Base-by-base conservation (phyloP, 108 stramenopile genomes). In the Asterionellopsis glacialis region DNA sequence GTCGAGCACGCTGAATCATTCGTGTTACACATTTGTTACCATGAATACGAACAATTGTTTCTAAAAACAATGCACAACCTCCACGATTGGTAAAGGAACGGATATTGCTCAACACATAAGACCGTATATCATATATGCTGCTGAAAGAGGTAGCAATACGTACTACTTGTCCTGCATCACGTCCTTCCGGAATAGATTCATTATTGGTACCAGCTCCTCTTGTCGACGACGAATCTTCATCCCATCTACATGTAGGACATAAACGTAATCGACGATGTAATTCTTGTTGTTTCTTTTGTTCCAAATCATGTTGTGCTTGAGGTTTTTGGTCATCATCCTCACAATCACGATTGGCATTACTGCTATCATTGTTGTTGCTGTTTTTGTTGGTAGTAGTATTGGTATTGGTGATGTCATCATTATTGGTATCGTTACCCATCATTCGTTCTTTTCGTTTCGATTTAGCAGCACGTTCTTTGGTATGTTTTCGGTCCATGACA, bases 1-100 rank as follows among this genome's bases (percentile, higher is more conserved):
- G 33, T 53, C 41, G 18, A 9, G 18, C 48, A n/a, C 45, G 21
- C 15, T 13, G 53, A 18, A 72, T 41, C 61, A 78, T 58, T 5
- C 68, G 61, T 39, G 44, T 40, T 10, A 78, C 61, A 33, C 64
- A 63, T 0, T 54, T 49, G 47, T 58, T 57, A 23, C 91, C 85
- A 55, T 88, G 84, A 67, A 87, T 85, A 40, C 77, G 66, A 43
- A 83, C 24, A 60, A 93, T 74, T 0, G 81, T 84, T 56, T 93
- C 91, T 49, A 93, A 67, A 24, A 93, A 73, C 18, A 93, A 72
- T 11, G 91, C 91, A 66, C 83, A 82, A 0, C 91, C 91, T n/a
- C 87, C 87, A 33, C 70, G 74, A 13, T 63, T 69, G 14, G 59
- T 79, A 52, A 93, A 93, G 1, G 72, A 65, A 1, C 72, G 60